Evolutionary conservation across 225 moss, liverwort and hornwort species (phyloP), one percentile per base, ranked within the genome.

Genomic region (Anthoceros angustus): DNA sequence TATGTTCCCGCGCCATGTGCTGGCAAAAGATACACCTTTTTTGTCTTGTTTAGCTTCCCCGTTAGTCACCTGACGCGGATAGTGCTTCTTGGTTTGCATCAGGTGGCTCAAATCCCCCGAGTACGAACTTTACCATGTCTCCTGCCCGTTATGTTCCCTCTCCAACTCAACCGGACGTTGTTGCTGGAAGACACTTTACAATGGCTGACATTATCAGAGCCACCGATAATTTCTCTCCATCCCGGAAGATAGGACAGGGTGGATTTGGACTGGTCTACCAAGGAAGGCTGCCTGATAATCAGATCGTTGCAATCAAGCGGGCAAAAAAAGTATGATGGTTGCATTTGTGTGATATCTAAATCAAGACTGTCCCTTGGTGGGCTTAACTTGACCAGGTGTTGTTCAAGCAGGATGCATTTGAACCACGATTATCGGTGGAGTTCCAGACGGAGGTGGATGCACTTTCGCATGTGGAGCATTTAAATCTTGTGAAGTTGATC

Each of bases 171-270:
- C 18, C 55, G 14, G 23, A 55, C 4, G 23, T 55, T 9, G 55
- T 55, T 55, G 55, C 55, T 4, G 55, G 55, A 20, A 23, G n/a
- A 9, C 55, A 9, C 14, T 91, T 95, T 48, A 86, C 91, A 7
- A 88, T 91, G 71, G 77, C 78, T 39, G 94, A 95, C 70, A 70
- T 95, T 65, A 80, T 79, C 75, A 95, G 78, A 73, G 83, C 86
- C 14, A 95, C 94, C 0, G 80, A 80, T 7, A 86, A 90, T 71
- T 95, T 91, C 68, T 88, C 94, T 67, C 91, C 86, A 40, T 86
- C 82, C 39, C 94, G 90, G 68, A 88, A 84, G 78, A 95, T 95
- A 73, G 94, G 94, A 21, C 83, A 85, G 78, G 94, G 94, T 63
- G 94, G 94, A 18, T 95, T 95, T 70, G 94, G 94, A 66, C 70